Evolutionary conservation across 225 moss, liverwort and hornwort species (phyloP), one percentile per base, ranked within the genome.

Genomic region (Physcomitrium patens): DNA sequence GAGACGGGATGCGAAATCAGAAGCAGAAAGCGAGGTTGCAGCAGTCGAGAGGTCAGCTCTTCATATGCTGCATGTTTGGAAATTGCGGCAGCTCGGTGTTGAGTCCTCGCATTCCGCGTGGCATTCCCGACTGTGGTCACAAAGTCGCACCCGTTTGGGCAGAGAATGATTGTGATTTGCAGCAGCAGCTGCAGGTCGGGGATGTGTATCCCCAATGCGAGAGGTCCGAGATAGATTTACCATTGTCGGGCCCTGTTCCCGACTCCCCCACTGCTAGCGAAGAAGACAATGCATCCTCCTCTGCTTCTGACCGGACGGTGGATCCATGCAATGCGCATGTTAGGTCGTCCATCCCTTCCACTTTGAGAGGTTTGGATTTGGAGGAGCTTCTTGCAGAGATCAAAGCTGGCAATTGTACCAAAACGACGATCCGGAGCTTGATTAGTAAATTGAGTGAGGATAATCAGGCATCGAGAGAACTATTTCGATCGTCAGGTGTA

Each of bases 11-110:
- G 88, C 80, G 88, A 31, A 85, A 89, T 51, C 88, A 80, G 70
- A 89, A 81, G 83, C 83, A 78, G 48, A 83, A 89, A 73, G 73
- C 85, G 74, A 76, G 88, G 73, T 3, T 89, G 74, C 85, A 89
- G 74, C 80, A 85, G 72, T 85, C 85, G 27, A 81, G 85, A 27
- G 88, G 88, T 8, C 88, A 89, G 74, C 83, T 89, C 43, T 89
- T 85, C 66, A 83, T 89, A 3, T 89, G 88, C 19, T 74, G 85
- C 14, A 86, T 89, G 46, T 89, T 89, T 47, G 88, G 88, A 59
- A 89, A 85, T 67, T 89, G 88, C 49, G 88, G 83, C 45, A 85
- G 73, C 64, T 83, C 88, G 9, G 88, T 89, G n/a, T 42, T 89
- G 46, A 85, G 85, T 27, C 88, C 88, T 10, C 85, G 88, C 18